Base-by-base conservation (phyloP, 2,329 filamentous ascomycete genomes). In the Colletotrichum filicis region DNA sequence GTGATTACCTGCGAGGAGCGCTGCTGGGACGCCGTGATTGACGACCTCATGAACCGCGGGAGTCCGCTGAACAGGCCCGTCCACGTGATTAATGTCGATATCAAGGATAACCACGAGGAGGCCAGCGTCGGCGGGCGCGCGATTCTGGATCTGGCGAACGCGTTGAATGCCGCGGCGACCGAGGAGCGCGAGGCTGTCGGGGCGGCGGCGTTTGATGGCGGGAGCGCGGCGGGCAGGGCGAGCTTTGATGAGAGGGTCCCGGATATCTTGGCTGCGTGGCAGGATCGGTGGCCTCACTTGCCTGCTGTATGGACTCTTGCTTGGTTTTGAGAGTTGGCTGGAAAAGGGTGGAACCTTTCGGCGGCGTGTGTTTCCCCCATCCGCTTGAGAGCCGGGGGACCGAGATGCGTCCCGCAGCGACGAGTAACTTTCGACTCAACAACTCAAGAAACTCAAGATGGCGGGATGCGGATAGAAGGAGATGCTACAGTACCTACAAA, bases 11-110 rank as follows among this genome's bases (percentile, higher is more conserved):
- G 97, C 80, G 97, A 99, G 82, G 97, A 99, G 84, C 89, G 97
- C 74, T 99, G 97, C 81, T 99, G 97, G 95, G 97, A 99, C 83
- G 95, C 97, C 5, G 97, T 99, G 42, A 90, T 99, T 12, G 97
- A 99, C 78, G 96, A 99, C 81, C 87, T 99, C 65, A 90, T 98
- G 74, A 94, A 92, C 78, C 91, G 97, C 74, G 97, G 96, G 8
- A 91, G 93, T 0, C 93, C 94, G 4, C 87, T 99, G 70, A 99
- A 99, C 82, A 88, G 95, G 2, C 95, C 97, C 0, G 97, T 99
- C 0, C 97, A 99, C 80, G 94, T 99, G 69, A 97, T 99, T 87
- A 99, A 99, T 78, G 93, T 99, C 67, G 97, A 99, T 81, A 99
- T 99, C 79, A 96, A 94, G 82, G 97, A 99, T 84, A 99, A 98